Percentiles rank a stretch among this genome's conserved stretches.
Evolutionary conservation across 306 rosid species (phyloP).

Genomic region (Trifolium pratense): DNA sequence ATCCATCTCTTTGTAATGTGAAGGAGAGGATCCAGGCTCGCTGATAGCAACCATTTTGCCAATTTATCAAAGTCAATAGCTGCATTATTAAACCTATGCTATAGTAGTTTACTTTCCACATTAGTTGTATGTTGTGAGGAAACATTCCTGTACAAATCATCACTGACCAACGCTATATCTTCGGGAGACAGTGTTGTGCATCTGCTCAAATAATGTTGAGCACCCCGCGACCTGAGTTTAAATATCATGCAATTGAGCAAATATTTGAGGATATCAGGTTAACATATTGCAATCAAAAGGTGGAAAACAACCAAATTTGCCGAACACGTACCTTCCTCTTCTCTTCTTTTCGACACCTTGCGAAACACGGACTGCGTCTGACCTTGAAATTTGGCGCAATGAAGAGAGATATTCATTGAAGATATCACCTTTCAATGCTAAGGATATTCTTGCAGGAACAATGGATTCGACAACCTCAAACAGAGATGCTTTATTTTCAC

Average conservation of each 20-base stretch:
- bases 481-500: conserved; percentile 57
- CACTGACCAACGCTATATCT: conserved; percentile 64
- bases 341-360: conserved; percentile 52
- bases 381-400: conserved; percentile 66
- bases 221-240: conserved; percentile 64
- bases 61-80: conserved; percentile 19
- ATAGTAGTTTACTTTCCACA: conserved; percentile 39
- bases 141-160: conserved; percentile 44
- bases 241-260: conserved; percentile 45
- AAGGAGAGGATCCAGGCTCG: background rate
- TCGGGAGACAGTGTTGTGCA: conserved; percentile 61
- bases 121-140: conserved; percentile 38
- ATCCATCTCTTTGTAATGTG: too few relatives aligned
- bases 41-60: background rate
- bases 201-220: conserved; percentile 80
- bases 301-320: conserved; percentile 26
- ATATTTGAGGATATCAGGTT: conserved; percentile 10
- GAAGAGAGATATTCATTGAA: conserved; percentile 76
- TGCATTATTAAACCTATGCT: conserved; percentile 39
- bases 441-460: conserved; percentile 60
- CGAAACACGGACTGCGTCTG: conserved; percentile 71
- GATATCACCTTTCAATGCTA: conserved; percentile 59
- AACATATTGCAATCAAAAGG: conserved; percentile 19
- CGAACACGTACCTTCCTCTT: conserved; percentile 66
- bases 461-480: conserved; percentile 54